Base-by-base conservation (phyloP, 306 rosid genomes). In the Prunus davidiana region DNA sequence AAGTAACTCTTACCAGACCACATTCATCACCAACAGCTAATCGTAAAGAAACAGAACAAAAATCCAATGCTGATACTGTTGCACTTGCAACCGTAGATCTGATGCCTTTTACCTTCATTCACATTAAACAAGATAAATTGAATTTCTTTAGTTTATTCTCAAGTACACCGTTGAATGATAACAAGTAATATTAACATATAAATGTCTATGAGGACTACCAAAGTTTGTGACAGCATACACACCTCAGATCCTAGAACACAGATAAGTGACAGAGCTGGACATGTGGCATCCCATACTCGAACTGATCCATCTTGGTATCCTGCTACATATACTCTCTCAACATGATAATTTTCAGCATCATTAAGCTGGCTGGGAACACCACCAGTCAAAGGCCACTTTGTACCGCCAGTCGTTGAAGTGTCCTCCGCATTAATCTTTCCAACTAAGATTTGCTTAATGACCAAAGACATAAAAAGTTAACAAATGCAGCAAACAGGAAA, bases 231-330 rank as follows among this genome's bases (percentile, higher is more conserved):
- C 6, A 56, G 76, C 68, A 74, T 18, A 79, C 84, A 76, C 66
- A 90, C 98, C 96, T 93, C 91, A 3, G 88, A 70, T 75, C 83
- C 89, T 75, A 93, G 79, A 78, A 51, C 56, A 80, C 76, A 85
- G 65, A 87, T 78, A 77, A 76, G 87, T 62, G 90, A 82, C 49
- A 87, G 73, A 76, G 85, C 75, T 67, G 96, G 92, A 89, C 78
- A 76, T 38, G 96, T 91, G 76, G 93, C 96, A 86, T 93, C 96
- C 97, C 96, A 93, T 79, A 91, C 67, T 83, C 84, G 78, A 84
- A 90, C 77, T 74, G 97, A 93, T 76, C 97, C 98, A 85, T 93
- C 96, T 83, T 72, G 87, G 81, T 93, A 91, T 83, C 98, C 98
- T 68, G 96, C 89, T 72, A 91, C 79, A 76, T 88, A 93, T 64